Conservation (phyloP, 192 early-diverging fungal genomes). For the Rhizophagus sp. region DNA sequence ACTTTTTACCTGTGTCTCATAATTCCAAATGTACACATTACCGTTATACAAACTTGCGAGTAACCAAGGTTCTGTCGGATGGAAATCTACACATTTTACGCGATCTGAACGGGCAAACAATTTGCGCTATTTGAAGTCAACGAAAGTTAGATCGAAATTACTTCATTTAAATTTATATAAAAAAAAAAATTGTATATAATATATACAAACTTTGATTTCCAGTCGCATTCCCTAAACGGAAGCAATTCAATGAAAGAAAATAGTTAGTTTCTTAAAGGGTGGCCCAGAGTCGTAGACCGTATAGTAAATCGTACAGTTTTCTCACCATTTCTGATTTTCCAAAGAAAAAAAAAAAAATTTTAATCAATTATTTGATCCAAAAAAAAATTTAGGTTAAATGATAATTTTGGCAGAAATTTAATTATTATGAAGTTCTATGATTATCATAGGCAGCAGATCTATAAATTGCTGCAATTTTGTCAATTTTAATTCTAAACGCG, state of each 20-base stretch:
- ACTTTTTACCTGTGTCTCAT: slow-evolving; percentile 83
- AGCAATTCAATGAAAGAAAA: not conserved
- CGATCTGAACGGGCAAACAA: slow-evolving; percentile 82
- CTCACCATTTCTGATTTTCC: slow-evolving; percentile 13
- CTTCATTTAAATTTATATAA: not conserved
- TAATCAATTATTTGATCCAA: not conserved
- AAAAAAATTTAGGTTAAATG: too few species aligned
- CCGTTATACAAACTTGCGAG: slow-evolving; percentile 96
- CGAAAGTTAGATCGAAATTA: not conserved
- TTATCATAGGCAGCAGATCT: too few species aligned
- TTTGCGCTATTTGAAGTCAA: slow-evolving; percentile 49
- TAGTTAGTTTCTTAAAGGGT: not conserved
- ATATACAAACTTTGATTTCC: slow-evolving; percentile 52
- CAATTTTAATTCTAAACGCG: too few species aligned
- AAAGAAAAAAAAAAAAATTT: too few species aligned
- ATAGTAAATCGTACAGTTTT: not conserved
- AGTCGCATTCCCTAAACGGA: slow-evolving; percentile 49
- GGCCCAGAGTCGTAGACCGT: not conserved
- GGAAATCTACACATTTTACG: slow-evolving; percentile 98
- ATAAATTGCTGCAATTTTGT: too few species aligned
- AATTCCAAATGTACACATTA: slow-evolving; percentile 96
- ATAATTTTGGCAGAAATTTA: too few species aligned
- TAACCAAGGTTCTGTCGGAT: slow-evolving; percentile 99
- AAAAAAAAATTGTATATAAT: not conserved
- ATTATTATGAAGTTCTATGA: too few species aligned